Percentiles rank a stretch among this genome's conserved stretches.
Evolutionary conservation across 1,139 yeast genomes (phyloP).

Genomic region (Protomyces arabidopsidicola): DNA sequence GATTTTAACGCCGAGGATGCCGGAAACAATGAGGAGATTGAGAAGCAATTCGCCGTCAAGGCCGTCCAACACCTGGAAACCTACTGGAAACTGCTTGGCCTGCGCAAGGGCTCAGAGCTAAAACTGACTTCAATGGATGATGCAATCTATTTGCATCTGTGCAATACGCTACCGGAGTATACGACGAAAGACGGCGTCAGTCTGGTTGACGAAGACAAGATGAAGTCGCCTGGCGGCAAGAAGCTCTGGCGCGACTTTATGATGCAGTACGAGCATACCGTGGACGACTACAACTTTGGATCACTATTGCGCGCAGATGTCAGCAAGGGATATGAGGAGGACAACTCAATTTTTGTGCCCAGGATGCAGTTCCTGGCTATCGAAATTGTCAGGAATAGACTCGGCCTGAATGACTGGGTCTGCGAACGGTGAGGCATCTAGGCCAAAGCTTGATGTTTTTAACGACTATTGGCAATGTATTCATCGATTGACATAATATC

Average conservation of each 20-base stretch:
- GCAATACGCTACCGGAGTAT: constrained; percentile 81
- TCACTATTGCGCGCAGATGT: constrained; percentile 74
- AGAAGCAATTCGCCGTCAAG: constrained; percentile 71
- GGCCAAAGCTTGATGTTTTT: too few relatives aligned
- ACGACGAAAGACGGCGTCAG: constrained; percentile 51
- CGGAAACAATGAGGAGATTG: constrained; percentile 51
- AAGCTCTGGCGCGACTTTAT: constrained; percentile 87
- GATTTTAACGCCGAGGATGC: constrained; percentile 54
- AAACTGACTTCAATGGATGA: constrained; percentile 50
- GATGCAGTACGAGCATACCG: constrained; percentile 58
- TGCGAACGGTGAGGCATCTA: constrained; percentile 33
- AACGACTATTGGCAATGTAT: too few relatives aligned
- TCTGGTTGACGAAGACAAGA: constrained; percentile 64
- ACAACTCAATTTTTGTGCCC: constrained; percentile 64
- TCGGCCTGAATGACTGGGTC: constrained; percentile 91
- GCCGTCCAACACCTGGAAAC: constrained; percentile 95
- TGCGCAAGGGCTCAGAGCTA: constrained; percentile 74
- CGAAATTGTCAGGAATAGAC: constrained; percentile 88
- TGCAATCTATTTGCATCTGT: constrained; percentile 65
- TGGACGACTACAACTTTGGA: constrained; percentile 90
- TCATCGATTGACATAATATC: not conserved
- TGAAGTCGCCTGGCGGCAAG: constrained; percentile 78
- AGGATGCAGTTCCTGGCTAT: constrained; percentile 66
- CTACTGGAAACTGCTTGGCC: constrained; percentile 75
- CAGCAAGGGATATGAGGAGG: constrained; percentile 71